A percentile compares a stretch with the other conserved stretches of the same genome.
Conservation (phyloP, 257 asterid genomes). For the Striga asiatica region DNA sequence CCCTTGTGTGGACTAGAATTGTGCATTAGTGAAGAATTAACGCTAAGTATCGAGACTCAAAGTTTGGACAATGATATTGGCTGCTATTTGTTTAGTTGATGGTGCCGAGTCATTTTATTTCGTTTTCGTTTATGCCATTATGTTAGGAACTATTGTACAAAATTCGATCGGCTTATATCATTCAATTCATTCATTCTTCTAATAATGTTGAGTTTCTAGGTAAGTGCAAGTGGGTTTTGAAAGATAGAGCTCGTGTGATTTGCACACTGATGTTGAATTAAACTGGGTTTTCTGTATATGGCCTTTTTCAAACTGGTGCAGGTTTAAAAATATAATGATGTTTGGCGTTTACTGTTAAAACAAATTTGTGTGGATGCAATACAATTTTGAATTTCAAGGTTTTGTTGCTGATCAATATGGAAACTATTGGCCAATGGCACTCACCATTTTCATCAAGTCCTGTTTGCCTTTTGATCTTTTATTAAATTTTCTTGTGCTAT, state of each 20-base stretch:
- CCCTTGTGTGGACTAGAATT: constrained; percentile 15
- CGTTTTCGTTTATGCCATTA: no score
- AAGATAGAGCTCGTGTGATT: not conserved
- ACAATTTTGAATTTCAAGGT: constrained; percentile 1
- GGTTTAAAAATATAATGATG: not conserved
- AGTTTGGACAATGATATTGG: constrained; percentile 34
- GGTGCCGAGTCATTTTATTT: not conserved
- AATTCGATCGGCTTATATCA: constrained; percentile 7
- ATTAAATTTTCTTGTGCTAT: no score
- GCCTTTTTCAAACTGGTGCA: constrained; percentile 2
- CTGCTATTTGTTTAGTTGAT: constrained; percentile 25
- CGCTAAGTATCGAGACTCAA: constrained; percentile 20
- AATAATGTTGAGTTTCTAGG: not conserved
- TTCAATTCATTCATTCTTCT: constrained; percentile 14
- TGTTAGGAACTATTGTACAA: no score
- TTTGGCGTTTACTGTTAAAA: not conserved
- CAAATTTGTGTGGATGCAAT: constrained; percentile 8
- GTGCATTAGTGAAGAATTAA: constrained; percentile 28
- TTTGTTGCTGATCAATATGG: constrained; percentile 5
- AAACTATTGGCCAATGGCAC: not conserved
- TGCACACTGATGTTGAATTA: constrained; percentile 20
- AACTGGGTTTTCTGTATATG: not conserved
- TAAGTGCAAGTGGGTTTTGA: not conserved
- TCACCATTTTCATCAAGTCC: no score
- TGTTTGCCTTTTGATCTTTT: no score